Evolutionary conservation across 2,329 filamentous ascomycete genomes (phyloP), one percentile per base, ranked within the genome.

Genomic region (Diplocarpon mali): DNA sequence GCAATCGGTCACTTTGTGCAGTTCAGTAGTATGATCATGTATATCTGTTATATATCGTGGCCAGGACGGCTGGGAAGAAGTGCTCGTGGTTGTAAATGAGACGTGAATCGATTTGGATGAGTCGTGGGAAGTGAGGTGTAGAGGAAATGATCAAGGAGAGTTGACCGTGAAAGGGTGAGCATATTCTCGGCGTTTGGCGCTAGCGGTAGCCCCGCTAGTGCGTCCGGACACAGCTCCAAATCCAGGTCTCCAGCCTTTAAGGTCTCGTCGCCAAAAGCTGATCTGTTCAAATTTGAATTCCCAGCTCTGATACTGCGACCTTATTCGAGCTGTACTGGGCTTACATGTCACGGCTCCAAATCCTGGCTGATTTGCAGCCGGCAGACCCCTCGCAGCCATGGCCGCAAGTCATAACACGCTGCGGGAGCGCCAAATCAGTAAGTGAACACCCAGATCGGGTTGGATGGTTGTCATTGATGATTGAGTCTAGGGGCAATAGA

Each of bases 401-500:
- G 71, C 72, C 49, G 63, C 71, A 53, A 64, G 66, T 51, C 65
- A 71, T 47, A 70, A 72, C 61, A 77, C 76, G 56, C 71, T 85
- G 54, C 72, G 81, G 62, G 80, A 84, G 67, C 77, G 79, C 60
- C 81, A 85, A 70, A 79, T 85, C 65, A 76, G 79, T 82, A 69
- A 60, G 75, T 51, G 42, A 31, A 24, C 32, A 53, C 53, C 44
- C 48, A 46, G 61, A 58, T 35, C 44, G 12, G 20, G 13, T 29
- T 20, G 31, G 17, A 30, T 28, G 17, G 12, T 15, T 16, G 12
- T 37, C 9, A 34, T 45, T 42, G 46, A 45, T 31, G 39, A 34
- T 5, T 2, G 8, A 7, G 39, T 53, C 32, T 53, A 94, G 89
- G 83, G 40, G 90, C 90, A 14, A 87, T 98, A 60, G 88, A 94